Evolutionary conservation across 2,329 filamentous ascomycete species (phyloP).

Genomic region (Nakataea oryzae): DNA sequence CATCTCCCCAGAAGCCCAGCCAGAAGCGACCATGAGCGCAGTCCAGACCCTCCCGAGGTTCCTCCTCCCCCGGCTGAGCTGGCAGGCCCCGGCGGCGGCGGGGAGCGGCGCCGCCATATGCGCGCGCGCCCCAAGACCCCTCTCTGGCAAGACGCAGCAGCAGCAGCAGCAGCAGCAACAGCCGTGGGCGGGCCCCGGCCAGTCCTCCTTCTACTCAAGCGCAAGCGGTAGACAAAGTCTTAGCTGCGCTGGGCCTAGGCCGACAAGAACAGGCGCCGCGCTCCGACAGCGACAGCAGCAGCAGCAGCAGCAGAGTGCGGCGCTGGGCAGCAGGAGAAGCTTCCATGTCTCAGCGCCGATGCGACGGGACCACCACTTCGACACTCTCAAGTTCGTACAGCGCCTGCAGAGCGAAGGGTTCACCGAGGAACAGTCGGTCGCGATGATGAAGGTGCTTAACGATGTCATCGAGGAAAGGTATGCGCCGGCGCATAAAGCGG

Average conservation of each 20-base stretch:
- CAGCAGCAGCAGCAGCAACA: conserved; percentile 1
- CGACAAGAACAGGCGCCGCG: background rate
- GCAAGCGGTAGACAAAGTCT: conserved; percentile 3
- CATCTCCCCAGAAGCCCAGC: background rate
- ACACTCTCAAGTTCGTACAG: conserved; percentile 95
- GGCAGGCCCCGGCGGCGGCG: conserved; percentile 11
- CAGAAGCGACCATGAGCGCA: conserved; percentile 19
- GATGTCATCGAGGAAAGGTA: conserved; percentile 94
- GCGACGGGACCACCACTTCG: conserved; percentile 83
- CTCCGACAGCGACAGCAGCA: background rate
- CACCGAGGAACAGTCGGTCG: conserved; percentile 86
- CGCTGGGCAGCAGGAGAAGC: background rate
- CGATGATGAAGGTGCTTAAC: conserved; percentile 97
- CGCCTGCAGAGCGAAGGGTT: conserved; percentile 83
- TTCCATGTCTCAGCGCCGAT: conserved; percentile 60
- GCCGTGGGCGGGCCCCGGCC: background rate
- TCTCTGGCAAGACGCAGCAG: background rate
- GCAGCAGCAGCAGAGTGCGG: background rate
- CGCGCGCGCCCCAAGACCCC: background rate
- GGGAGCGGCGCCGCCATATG: background rate
- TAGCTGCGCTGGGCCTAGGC: background rate
- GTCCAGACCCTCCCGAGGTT: conserved; percentile 38
- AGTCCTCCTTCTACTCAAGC: background rate
- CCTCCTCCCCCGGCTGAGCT: conserved; percentile 45
- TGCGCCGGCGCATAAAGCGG: background rate